phyloP scores from a whole-genome alignment of 2,329 filamentous ascomycete genomes.

The Botryotinia narcissicola region DNA sequence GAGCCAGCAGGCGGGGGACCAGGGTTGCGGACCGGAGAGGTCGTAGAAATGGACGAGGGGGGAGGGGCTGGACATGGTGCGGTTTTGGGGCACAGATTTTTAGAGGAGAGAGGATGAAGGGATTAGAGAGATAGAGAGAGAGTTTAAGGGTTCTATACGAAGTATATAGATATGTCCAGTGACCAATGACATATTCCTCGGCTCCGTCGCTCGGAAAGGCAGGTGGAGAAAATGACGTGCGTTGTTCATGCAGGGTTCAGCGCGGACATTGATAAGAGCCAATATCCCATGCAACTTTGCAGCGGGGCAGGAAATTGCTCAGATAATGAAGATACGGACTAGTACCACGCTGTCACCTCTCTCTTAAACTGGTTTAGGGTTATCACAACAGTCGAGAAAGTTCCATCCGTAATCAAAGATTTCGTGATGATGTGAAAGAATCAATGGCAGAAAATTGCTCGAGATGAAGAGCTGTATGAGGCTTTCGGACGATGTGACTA shows the following conservation, averaged over 20 bases:
- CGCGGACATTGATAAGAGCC: not conserved
- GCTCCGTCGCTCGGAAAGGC: constrained; percentile 10
- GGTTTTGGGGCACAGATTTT: not conserved
- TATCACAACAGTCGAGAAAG: not conserved
- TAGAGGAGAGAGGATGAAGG: not conserved
- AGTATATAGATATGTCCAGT: not conserved
- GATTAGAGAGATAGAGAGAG: not conserved
- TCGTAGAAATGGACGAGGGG: constrained; percentile 30
- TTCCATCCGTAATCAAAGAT: not conserved
- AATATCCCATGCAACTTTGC: not conserved
- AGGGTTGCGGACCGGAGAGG: constrained; percentile 28
- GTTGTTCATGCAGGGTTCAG: not conserved
- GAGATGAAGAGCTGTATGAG: not conserved
- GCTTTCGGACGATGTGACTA: not conserved
- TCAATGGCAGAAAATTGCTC: not conserved
- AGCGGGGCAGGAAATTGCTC: not conserved
- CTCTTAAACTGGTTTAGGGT: not conserved
- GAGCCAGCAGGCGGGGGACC: constrained; percentile 27
- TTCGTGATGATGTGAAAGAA: not conserved
- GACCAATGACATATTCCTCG: not conserved
- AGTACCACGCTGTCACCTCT: not conserved
- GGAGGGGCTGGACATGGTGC: constrained; percentile 20
- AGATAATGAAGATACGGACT: not conserved
- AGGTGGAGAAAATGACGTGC: not conserved
- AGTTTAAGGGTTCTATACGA: not conserved